Evolutionary conservation across 345 rosid species (phyloP), one percentile per base, ranked within the genome.

Genomic region (Gynandropsis gynandra): DNA sequence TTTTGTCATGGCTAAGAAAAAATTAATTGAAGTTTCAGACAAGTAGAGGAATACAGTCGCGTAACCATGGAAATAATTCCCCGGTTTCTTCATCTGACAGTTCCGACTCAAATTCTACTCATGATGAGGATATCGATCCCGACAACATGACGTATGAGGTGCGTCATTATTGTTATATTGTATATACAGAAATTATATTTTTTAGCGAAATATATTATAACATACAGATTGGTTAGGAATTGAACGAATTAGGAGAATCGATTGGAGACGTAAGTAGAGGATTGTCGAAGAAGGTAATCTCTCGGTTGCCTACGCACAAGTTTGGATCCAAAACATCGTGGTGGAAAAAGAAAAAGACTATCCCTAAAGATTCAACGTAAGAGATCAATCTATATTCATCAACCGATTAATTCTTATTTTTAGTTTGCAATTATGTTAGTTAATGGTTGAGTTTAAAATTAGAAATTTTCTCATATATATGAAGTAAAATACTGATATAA

Each of bases 81-180:
- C 15, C 16, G 15, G 12, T 7, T 36, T 8, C 52, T 35, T 20
- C 53, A 36, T 46, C 62, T 35, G 27, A 47, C 12, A 37, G 31
- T 50, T 1, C 5, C 21, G 24, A 34, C 12, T 7, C 50, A 2
- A 5, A 2, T 24, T 5, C 29, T 5, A 5, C 24, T 42, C 27
- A 58, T 15, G 10, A 37, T 35, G 47, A 3, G 16, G 52, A 61
- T n/a, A 36, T 61, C 18, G 52, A 61, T 44, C 44, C 52, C 37
- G 52, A 52, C 13, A 37, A 45, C 36, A 61, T 64, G 58, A 64
- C 69, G 0, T 57, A 64, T 56, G 66, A 50, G 68, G 66, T 61
- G 50, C 42, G 13, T 1, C 18, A 5, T 15, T n/a, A 38, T 11
- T 20, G 8, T 27, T 8, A 7, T 24, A 7, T n/a, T n/a, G n/a